phyloP scores from a whole-genome alignment of 176 grass and related monocot genomes.

The Hordeum vulgare region DNA sequence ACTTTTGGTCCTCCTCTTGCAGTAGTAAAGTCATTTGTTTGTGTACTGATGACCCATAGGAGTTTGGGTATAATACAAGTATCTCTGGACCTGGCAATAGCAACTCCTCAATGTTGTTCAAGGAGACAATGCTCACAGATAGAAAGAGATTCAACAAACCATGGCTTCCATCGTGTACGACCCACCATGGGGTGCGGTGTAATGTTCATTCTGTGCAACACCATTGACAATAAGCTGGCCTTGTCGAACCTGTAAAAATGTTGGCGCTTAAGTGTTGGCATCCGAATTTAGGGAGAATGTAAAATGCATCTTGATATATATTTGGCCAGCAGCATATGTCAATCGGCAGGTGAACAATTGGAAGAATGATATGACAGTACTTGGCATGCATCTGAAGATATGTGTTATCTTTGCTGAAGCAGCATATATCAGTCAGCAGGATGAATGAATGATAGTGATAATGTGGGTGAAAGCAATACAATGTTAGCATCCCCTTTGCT shows the following conservation, averaged over 20 bases:
- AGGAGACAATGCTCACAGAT: conserved; percentile 47
- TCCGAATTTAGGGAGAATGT: neutral
- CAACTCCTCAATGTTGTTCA: conserved; percentile 64
- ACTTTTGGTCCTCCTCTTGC: conserved; percentile 35
- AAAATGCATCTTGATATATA: neutral
- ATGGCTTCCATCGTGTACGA: conserved; percentile 44
- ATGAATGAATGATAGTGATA: neutral
- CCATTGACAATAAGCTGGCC: conserved; percentile 47
- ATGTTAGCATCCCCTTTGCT: neutral
- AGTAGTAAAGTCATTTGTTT: neutral
- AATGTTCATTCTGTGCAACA: conserved; percentile 35
- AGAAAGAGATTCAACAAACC: conserved; percentile 30
- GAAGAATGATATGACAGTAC: neutral
- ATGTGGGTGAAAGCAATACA: neutral
- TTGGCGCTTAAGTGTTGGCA: neutral
- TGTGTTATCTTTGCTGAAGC: neutral
- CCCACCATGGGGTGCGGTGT: conserved; percentile 2
- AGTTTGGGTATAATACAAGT: conserved; percentile 14
- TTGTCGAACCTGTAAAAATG: conserved; percentile 25
- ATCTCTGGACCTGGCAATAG: conserved; percentile 55
- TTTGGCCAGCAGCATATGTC: neutral
- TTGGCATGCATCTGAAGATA: neutral
- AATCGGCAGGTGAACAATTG: neutral
- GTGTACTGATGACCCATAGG: conserved; percentile 15
- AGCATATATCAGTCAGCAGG: neutral